Evolutionary conservation across 192 early-diverging fungal species (phyloP).

Genomic region (Entomortierella lignicola): DNA sequence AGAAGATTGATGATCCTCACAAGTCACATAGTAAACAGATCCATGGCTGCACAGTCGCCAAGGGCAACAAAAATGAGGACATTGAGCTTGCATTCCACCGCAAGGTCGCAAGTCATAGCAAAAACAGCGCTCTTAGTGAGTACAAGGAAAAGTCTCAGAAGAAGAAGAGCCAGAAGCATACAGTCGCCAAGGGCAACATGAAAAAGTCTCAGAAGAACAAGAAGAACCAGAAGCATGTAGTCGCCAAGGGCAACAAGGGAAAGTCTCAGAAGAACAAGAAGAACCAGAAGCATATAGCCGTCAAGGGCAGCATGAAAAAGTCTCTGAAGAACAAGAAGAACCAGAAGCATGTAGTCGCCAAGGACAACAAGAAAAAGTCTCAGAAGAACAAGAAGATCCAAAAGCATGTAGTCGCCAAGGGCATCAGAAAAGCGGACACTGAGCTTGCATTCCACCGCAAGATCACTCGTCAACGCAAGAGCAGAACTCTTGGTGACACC

Average conservation of each 20-base stretch:
- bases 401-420: neutral
- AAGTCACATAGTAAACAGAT: neutral
- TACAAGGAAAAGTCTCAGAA: conserved; percentile 14
- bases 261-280: too few species aligned
- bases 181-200: too few species aligned
- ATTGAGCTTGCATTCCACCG: conserved; percentile 37
- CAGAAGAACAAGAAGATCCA: neutral
- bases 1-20: conserved; percentile 11
- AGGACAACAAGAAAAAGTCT: too few species aligned
- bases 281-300: too few species aligned
- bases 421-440: neutral
- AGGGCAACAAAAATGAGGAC: neutral
- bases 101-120: conserved; percentile 30
- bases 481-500: conserved; percentile 3
- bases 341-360: too few species aligned
- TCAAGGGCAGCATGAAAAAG: too few species aligned
- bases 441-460: conserved; percentile 38
- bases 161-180: conserved; percentile 1
- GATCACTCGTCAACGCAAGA: conserved; percentile 42
- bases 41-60: neutral
- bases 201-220: conserved; percentile 8
- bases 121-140: conserved; percentile 8
- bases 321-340: too few species aligned
- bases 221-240: conserved; percentile 6
- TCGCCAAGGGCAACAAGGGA: too few species aligned